Percentiles rank a stretch among this genome's conserved stretches.
Conservation (phyloP, 257 asterid genomes). For the Solanum pinnatisectum region DNA sequence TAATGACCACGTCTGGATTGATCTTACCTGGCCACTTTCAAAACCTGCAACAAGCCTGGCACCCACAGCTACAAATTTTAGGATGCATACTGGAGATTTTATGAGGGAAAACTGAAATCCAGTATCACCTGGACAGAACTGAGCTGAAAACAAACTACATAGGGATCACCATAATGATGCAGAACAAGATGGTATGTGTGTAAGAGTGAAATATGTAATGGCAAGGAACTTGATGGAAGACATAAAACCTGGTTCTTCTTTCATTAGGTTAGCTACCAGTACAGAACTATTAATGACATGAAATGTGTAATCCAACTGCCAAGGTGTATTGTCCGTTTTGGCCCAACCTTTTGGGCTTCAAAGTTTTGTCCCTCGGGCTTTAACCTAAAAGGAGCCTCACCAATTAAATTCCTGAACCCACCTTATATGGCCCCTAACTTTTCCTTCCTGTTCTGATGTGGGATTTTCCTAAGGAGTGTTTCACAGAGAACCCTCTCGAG, state of each 20-base stretch:
- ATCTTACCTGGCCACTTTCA: conserved; percentile 68
- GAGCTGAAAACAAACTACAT: conserved; percentile 42
- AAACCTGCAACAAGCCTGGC: conserved; percentile 68
- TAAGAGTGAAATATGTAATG: neutral
- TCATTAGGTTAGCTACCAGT: neutral
- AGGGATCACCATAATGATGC: conserved; percentile 16
- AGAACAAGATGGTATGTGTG: neutral
- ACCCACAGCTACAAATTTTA: conserved; percentile 52
- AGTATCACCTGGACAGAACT: conserved; percentile 26
- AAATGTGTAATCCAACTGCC: neutral
- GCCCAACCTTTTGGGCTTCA: neutral
- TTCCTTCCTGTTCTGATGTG: neutral
- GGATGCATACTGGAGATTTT: conserved; percentile 61
- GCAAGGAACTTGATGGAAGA: neutral
- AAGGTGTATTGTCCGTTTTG: neutral
- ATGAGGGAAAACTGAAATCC: conserved; percentile 36
- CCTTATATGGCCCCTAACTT: neutral
- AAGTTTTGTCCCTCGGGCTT: neutral
- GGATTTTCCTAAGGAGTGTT: neutral
- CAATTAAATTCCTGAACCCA: neutral
- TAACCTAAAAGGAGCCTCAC: neutral
- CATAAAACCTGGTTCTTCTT: neutral
- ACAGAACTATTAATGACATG: neutral
- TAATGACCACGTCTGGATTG: neutral
- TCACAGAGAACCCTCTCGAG: neutral